Conservation (phyloP, 768 basidiomycete genomes). For the Pilatotrama ljubarskyi region DNA sequence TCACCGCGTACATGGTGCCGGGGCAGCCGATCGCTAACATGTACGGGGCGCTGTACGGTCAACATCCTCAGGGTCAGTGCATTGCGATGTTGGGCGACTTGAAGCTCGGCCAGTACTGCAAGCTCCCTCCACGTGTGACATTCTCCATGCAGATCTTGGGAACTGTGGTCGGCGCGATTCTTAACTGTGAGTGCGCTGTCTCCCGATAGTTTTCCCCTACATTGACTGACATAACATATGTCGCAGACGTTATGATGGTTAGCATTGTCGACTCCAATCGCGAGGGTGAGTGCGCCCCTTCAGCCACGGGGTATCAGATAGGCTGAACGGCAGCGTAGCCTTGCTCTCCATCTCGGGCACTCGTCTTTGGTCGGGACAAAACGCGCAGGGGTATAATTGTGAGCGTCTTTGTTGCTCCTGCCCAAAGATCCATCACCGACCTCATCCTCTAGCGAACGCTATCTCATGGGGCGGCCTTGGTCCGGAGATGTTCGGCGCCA, state of each 20-base stretch:
- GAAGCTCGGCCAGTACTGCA: slow-evolving; percentile 56
- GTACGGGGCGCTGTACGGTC: slow-evolving; percentile 46
- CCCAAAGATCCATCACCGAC: background rate
- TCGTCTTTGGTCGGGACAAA: slow-evolving; percentile 52
- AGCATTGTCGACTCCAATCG: slow-evolving; percentile 32
- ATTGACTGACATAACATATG: background rate
- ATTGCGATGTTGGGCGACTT: slow-evolving; percentile 55
- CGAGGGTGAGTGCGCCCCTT: slow-evolving; percentile 13
- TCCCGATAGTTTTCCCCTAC: background rate
- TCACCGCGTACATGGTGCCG: slow-evolving; percentile 32
- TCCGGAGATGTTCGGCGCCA: slow-evolving; percentile 21
- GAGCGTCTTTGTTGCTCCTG: slow-evolving; percentile 20
- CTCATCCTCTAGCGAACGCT: slow-evolving; percentile 32
- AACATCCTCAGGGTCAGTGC: slow-evolving; percentile 43
- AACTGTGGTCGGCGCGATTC: slow-evolving; percentile 52
- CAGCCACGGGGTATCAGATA: background rate
- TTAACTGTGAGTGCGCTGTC: slow-evolving; percentile 36
- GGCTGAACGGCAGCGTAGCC: slow-evolving; percentile 27
- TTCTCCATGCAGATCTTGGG: slow-evolving; percentile 47
- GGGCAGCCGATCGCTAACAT: slow-evolving; percentile 34
- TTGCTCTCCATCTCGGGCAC: slow-evolving; percentile 52
- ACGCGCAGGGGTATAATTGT: slow-evolving; percentile 51
- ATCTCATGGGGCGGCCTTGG: slow-evolving; percentile 59
- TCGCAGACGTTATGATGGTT: slow-evolving; percentile 32
- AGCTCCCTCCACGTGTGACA: slow-evolving; percentile 62